Evolutionary conservation across 176 grass and related monocot genomes (phyloP), one percentile per base, ranked within the genome.

Genomic region (Phoenix roebelenii): DNA sequence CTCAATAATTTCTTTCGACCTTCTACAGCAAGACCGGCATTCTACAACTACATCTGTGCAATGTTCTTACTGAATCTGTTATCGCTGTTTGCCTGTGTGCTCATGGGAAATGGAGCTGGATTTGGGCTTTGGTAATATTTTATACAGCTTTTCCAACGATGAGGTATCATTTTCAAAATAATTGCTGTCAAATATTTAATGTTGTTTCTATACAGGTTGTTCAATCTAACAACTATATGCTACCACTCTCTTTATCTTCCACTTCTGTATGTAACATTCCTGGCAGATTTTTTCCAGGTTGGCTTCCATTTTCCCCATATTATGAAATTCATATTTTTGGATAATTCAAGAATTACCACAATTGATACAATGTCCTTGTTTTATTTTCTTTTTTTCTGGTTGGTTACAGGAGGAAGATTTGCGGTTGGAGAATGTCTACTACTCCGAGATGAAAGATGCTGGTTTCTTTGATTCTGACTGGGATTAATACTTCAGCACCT

Each of bases 381-480:
- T 25, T 72, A 15, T 57, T 39, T 61, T 18, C 25, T 74, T 73
- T 17, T 58, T 58, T 69, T 54, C 23, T 74, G 10, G 52, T 66
- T 53, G 22, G 3, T 25, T 77, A 52, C 73, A 93, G 94, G 94
- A 98, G 85, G 94, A 98, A 74, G 94, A 98, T 58, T 69, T 93
- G 84, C 80, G 86, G 51, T 67, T 98, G 57, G 94, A 98, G 82
- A 98, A 81, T 12, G 88, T 98, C 16, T 93, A 98, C 77, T 98
- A 98, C 72, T 98, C 88, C 1, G 94, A 98, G 77, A 98, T 98
- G 94, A 98, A 98, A 85, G 94, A 98, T 6, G 94, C 88, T 3
- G 94, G 94, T 55, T 98, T 98, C 85, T 98, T 98, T 59, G 93
- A 98, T 62, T 88, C 82, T 62, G 93, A 98, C 71, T 93, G 85